A percentile compares a stretch with the other conserved stretches of the same genome.
phyloP scores from a whole-genome alignment of 441 rosid genomes.

The Gossypium laxum region DNA sequence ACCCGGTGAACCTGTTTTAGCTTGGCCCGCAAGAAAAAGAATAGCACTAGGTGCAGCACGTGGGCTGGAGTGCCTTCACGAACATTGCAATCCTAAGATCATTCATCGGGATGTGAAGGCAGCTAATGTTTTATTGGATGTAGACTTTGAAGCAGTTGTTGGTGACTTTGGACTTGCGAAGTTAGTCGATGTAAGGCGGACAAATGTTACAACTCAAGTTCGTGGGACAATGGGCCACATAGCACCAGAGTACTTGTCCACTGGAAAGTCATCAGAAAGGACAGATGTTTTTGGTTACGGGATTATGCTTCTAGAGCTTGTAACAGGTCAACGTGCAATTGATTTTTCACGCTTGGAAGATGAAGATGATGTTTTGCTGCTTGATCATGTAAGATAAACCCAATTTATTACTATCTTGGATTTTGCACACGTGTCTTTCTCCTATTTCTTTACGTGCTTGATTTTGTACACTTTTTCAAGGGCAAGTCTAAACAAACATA shows the following conservation, averaged over 20 bases:
- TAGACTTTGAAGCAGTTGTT: slow-evolving; percentile 88
- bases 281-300: slow-evolving; percentile 93
- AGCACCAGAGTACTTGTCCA: slow-evolving; percentile 91
- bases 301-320: slow-evolving; percentile 84
- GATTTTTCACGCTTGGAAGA: slow-evolving; percentile 90
- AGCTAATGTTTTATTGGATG: slow-evolving; percentile 78
- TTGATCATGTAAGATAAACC: slow-evolving; percentile 63
- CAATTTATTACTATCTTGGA: background rate
- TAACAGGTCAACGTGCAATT: slow-evolving; percentile 92
- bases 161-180: slow-evolving; percentile 94
- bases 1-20: slow-evolving; percentile 57
- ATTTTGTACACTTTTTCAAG: too few species aligned
- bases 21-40: slow-evolving; percentile 65
- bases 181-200: slow-evolving; percentile 68
- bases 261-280: slow-evolving; percentile 84
- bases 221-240: slow-evolving; percentile 98
- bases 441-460: too few species aligned
- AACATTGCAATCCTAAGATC: slow-evolving; percentile 89
- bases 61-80: slow-evolving; percentile 88
- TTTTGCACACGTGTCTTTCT: too few species aligned
- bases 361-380: slow-evolving; percentile 80
- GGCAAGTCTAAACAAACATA: too few species aligned
- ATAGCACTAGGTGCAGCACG: slow-evolving; percentile 83
- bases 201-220: slow-evolving; percentile 85
- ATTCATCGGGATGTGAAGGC: slow-evolving; percentile 94